Evolutionary conservation across 2,329 filamentous ascomycete genomes (phyloP), one percentile per base, ranked within the genome.

Genomic region (Didymella segeticola): DNA sequence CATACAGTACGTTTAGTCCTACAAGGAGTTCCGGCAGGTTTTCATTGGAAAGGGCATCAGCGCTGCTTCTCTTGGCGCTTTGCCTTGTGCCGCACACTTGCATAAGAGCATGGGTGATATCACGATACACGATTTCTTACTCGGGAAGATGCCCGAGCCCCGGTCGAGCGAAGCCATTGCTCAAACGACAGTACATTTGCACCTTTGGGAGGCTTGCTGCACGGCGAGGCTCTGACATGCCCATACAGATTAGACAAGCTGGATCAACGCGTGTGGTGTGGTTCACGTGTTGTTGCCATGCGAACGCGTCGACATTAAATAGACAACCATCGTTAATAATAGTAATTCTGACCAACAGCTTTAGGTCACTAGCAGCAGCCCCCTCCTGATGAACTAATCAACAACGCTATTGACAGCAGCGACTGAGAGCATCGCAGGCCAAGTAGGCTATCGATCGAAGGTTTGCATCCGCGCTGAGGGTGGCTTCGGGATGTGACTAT

Each of bases 271-370:
- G 9, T 43, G 27, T 25, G 6, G 25, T 11, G 25, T 11, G 20
- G 27, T 30, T 14, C 10, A 23, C 31, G 7, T 33, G 27, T n/a
- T 41, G 20, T 31, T 11, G 27, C 19, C 12, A 11, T 29, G 11
- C 26, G 26, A 22, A 29, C 14, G 12, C 17, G 12, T 41, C 36
- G 20, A 38, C 14, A 4, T 22, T 52, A 29, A 36, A 52, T 52
- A 52, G 48, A 34, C 37, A 39, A n/a, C 6, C 29, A 52, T 19
- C 27, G 12, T 41, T 36, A 52, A 29, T 52, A 52, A 41, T 52
- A 12, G 34, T 46, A 41, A 27, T 41, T 46, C 41, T 22, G 11
- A 7, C 17, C 23, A 25, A 2, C 3, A 37, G 14, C 5, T 33
- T 20, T 9, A n/a, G 9, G 3, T n/a, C 5, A 17, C 22, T 14